These are phyloP conservation scores for Setaria viridis DNA, from an alignment of 202 grass and related monocot genomes.

Conservation along the genomic window DNA sequence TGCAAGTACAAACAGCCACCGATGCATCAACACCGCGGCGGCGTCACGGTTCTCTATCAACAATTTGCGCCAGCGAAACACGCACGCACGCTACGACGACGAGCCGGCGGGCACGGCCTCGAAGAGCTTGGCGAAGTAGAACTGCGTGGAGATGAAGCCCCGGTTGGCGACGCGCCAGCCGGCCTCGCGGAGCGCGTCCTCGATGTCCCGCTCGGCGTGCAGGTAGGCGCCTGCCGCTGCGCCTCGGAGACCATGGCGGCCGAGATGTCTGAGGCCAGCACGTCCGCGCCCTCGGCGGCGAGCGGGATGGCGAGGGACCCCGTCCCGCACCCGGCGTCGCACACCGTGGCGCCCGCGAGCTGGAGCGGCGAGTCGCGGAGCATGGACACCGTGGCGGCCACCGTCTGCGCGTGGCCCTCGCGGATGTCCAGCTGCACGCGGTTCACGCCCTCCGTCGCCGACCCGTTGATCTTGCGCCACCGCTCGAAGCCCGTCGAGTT, in stretches of 20 bases:
- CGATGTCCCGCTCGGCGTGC: conserved; percentile 64
- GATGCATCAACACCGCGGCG: neutral
- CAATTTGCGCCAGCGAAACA: neutral
- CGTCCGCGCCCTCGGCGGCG: conserved; percentile 59
- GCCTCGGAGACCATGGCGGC: conserved; percentile 83
- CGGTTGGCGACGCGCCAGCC: conserved; percentile 62
- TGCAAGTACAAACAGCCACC: neutral
- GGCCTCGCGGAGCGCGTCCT: conserved; percentile 61
- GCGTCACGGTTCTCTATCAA: conserved; percentile 11
- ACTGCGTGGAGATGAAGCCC: conserved; percentile 90
- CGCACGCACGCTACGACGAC: neutral
- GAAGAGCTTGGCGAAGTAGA: conserved; percentile 92
- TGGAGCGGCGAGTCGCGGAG: conserved; percentile 62
- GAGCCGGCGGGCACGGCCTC: conserved; percentile 68
- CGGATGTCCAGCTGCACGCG: too few relatives aligned
- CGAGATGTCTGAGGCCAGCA: conserved; percentile 83
- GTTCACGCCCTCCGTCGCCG: conserved; percentile 55
- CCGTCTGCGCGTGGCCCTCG: conserved; percentile 65
- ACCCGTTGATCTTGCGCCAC: conserved; percentile 74
- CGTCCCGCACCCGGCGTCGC: conserved; percentile 91
- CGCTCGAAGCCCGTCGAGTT: conserved; percentile 86
- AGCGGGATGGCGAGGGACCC: conserved; percentile 84
- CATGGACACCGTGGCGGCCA: conserved; percentile 67
- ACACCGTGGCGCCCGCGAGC: conserved; percentile 65
- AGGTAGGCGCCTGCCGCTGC: conserved; percentile 72